Evolutionary conservation across 345 rosid species (phyloP).

Genomic region (Pseudoturritis turrita): DNA sequence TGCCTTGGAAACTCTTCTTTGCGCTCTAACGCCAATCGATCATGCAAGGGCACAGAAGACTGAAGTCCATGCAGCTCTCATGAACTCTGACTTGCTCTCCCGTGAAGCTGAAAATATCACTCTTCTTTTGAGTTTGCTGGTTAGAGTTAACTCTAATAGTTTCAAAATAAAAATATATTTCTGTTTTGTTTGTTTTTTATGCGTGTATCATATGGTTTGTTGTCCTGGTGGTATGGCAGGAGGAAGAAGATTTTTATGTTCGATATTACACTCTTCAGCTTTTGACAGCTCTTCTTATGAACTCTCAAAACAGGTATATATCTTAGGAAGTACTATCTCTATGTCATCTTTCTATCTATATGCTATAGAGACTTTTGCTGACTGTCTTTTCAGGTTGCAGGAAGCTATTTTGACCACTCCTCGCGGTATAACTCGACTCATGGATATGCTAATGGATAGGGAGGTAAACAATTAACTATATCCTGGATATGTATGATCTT

Average conservation of each 20-base stretch:
- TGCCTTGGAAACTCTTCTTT: constrained; percentile 89
- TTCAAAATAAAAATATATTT: not conserved
- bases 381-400: constrained; percentile 83
- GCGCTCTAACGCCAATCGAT: constrained; percentile 84
- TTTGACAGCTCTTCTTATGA: constrained; percentile 89
- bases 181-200: not conserved
- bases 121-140: constrained; percentile 91
- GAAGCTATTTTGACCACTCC: constrained; percentile 97
- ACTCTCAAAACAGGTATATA: constrained; percentile 80
- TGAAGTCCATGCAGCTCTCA: constrained; percentile 85
- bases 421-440: constrained; percentile 92
- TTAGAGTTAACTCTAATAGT: constrained; percentile 24
- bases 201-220: not conserved
- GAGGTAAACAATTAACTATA: constrained; percentile 50
- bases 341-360: constrained; percentile 1
- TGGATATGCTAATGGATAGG: constrained; percentile 99
- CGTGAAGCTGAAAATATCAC: constrained; percentile 91
- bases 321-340: constrained; percentile 1
- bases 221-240: constrained; percentile 42
- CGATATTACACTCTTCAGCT: constrained; percentile 94
- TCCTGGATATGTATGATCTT: not conserved
- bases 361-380: constrained; percentile 35
- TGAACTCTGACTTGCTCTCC: constrained; percentile 95
- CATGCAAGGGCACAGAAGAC: constrained; percentile 67
- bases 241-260: constrained; percentile 94